Evolutionary conservation across 1,284 basidiomycete species (phyloP).

Genomic region (Apiotrichum domesticum): DNA sequence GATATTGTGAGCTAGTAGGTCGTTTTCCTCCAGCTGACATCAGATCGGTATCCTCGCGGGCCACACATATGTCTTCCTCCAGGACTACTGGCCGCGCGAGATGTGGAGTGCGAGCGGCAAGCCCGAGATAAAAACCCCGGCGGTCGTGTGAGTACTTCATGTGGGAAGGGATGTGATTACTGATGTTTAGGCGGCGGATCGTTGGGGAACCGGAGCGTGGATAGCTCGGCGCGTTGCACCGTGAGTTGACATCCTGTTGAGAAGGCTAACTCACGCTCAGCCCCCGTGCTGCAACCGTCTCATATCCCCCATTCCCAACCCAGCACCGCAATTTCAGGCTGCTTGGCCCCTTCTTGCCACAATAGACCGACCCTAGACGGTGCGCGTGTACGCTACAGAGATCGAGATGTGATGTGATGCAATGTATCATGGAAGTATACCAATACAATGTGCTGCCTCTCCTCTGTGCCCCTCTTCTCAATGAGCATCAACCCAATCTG

Average conservation of each 20-base stretch:
- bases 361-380: background rate
- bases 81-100: constrained; percentile 91
- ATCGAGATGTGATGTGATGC: background rate
- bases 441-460: background rate
- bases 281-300: background rate
- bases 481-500: background rate
- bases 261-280: background rate
- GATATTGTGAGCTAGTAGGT: constrained; percentile 56
- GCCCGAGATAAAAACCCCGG: constrained; percentile 66
- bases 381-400: background rate
- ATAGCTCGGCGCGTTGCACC: background rate
- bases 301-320: background rate
- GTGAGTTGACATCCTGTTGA: background rate
- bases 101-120: constrained; percentile 52
- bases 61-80: constrained; percentile 85
- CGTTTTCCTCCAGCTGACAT: constrained; percentile 7
- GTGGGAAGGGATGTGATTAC: background rate
- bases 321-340: too few relatives aligned
- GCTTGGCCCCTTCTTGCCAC: too few relatives aligned
- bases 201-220: background rate
- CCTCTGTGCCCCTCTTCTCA: background rate
- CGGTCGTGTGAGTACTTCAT: constrained; percentile 54
- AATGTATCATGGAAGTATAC: background rate
- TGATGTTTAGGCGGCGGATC: background rate
- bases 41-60: constrained; percentile 75